A percentile compares a stretch with the other conserved stretches of the same genome.
These are phyloP conservation scores for Xylaria arbuscula DNA, from an alignment of 2,329 filamentous ascomycete species.

Conservation along the genomic window DNA sequence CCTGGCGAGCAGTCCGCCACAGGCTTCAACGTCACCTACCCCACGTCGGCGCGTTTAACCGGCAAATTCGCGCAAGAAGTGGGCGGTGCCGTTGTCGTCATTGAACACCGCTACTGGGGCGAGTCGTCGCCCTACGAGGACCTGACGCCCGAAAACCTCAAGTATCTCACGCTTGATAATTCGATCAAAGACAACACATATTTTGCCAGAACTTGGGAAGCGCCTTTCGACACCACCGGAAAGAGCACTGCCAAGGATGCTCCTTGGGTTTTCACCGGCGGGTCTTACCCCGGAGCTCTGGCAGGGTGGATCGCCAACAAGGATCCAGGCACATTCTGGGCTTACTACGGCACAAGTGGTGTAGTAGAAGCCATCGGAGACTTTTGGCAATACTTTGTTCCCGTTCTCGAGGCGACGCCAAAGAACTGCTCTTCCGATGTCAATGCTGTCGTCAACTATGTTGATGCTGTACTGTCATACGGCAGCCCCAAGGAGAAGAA, in stretches of 20 bases:
- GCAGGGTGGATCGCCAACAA: conserved; percentile 63
- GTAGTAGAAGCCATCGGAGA: conserved; percentile 64
- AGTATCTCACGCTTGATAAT: conserved; percentile 56
- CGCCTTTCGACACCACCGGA: conserved; percentile 62
- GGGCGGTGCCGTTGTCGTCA: conserved; percentile 54
- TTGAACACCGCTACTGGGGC: conserved; percentile 60
- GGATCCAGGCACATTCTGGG: conserved; percentile 68
- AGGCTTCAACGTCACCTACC: conserved; percentile 52
- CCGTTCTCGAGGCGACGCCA: conserved; percentile 64
- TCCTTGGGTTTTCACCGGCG: conserved; percentile 67
- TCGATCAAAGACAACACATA: conserved; percentile 55
- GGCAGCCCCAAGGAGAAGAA: conserved; percentile 55
- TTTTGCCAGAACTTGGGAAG: conserved; percentile 57
- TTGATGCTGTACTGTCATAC: conserved; percentile 59
- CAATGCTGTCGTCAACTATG: conserved; percentile 60
- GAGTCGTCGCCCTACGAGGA: conserved; percentile 52
- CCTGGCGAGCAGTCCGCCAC: conserved; percentile 54
- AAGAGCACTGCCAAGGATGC: conserved; percentile 60
- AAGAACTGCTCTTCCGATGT: conserved; percentile 67
- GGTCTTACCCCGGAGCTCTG: conserved; percentile 67
- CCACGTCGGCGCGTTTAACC: conserved; percentile 56
- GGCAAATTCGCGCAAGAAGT: conserved; percentile 55
- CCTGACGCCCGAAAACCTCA: conserved; percentile 54
- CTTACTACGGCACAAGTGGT: conserved; percentile 67
- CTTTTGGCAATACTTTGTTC: conserved; percentile 67